Evolutionary conservation across 768 basidiomycete species (phyloP).

Genomic region (Thelephora aurantiotincta): DNA sequence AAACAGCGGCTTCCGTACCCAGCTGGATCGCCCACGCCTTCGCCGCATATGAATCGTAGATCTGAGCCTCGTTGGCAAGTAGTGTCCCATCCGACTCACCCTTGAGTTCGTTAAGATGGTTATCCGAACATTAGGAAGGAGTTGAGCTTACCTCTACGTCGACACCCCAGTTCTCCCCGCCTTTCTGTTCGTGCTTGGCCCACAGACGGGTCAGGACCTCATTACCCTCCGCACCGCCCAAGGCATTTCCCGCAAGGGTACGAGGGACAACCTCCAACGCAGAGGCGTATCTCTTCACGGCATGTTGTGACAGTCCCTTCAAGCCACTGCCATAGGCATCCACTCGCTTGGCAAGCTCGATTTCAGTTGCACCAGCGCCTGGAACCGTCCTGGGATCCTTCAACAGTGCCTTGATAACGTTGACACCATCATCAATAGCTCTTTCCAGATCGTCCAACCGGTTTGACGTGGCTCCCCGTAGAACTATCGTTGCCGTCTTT

Average conservation of each 20-base stretch:
- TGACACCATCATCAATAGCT: slow-evolving; percentile 92
- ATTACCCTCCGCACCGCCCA: slow-evolving; percentile 83
- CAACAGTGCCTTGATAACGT: slow-evolving; percentile 84
- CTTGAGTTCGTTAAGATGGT: slow-evolving; percentile 22
- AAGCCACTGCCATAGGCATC: slow-evolving; percentile 79
- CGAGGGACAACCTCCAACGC: slow-evolving; percentile 88
- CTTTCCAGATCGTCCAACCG: slow-evolving; percentile 92
- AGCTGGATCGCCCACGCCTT: slow-evolving; percentile 84
- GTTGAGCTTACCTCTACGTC: slow-evolving; percentile 61
- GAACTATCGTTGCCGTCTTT: slow-evolving; percentile 84
- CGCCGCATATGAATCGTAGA: slow-evolving; percentile 79
- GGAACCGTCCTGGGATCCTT: slow-evolving; percentile 86
- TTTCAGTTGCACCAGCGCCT: slow-evolving; percentile 88
- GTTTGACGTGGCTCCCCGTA: slow-evolving; percentile 91
- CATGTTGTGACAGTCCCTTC: slow-evolving; percentile 88
- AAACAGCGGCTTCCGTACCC: slow-evolving; percentile 85
- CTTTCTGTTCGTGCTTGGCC: slow-evolving; percentile 76
- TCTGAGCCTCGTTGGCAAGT: slow-evolving; percentile 41
- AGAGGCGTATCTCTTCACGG: slow-evolving; percentile 76
- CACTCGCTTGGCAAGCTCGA: slow-evolving; percentile 79
- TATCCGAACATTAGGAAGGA: neutral
- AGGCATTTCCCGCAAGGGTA: slow-evolving; percentile 89
- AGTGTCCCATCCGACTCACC: slow-evolving; percentile 72
- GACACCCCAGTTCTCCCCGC: slow-evolving; percentile 68
- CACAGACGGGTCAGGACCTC: slow-evolving; percentile 82